Evolutionary conservation across 208 protist genomes (phyloP).

Genomic region (Trypanosomatidae sp.): DNA sequence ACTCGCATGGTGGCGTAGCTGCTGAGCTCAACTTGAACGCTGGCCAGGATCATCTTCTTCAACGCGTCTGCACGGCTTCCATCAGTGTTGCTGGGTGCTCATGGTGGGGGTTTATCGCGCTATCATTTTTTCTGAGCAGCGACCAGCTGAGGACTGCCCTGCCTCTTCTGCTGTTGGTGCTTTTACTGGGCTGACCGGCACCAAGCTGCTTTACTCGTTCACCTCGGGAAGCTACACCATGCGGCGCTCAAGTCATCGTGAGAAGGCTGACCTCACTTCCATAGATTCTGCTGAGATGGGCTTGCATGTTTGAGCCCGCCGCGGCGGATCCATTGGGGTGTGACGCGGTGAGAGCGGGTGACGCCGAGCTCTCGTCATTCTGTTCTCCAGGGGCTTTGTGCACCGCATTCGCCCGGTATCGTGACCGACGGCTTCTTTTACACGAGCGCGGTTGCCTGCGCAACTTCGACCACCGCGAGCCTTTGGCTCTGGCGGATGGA

Average conservation of each 20-base stretch:
- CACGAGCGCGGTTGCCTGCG: neutral
- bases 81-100: slow-evolving; percentile 44
- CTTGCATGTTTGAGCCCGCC: slow-evolving; percentile 42
- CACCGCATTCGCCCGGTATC: neutral
- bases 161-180: neutral
- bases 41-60: slow-evolving; percentile 47
- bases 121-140: slow-evolving; percentile 15
- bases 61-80: slow-evolving; percentile 48
- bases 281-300: slow-evolving; percentile 49
- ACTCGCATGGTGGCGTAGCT: slow-evolving; percentile 32
- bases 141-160: neutral
- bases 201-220: neutral
- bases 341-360: neutral
- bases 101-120: slow-evolving; percentile 41
- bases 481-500: slow-evolving; percentile 1
- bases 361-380: neutral
- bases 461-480: neutral
- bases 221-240: neutral
- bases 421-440: slow-evolving; percentile 3
- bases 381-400: neutral
- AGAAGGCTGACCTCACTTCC: slow-evolving; percentile 21
- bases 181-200: neutral
- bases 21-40: slow-evolving; percentile 3
- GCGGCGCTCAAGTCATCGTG: neutral
- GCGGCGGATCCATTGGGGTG: slow-evolving; percentile 9